Percentiles rank a stretch among this genome's conserved stretches.
These are phyloP conservation scores for Aureobasidium leucospermi DNA, from an alignment of 2,329 filamentous ascomycete species.

Conservation along the genomic window DNA sequence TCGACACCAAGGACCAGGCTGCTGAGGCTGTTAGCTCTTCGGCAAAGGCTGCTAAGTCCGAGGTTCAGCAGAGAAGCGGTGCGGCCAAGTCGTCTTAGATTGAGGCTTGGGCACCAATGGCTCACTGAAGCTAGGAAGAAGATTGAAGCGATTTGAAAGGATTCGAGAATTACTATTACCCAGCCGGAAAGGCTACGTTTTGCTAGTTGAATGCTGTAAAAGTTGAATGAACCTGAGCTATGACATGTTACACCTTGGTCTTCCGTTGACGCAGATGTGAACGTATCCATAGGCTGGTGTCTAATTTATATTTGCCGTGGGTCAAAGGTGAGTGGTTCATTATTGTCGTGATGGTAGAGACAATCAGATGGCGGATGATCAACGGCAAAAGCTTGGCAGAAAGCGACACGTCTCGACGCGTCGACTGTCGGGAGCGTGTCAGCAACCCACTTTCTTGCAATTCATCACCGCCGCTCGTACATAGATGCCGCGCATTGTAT, in stretches of 20 bases:
- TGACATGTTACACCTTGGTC: not conserved
- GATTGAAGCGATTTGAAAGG: not conserved
- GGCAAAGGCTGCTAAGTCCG: slow-evolving; percentile 68
- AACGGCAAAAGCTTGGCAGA: not conserved
- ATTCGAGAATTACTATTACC: not conserved
- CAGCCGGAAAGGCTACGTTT: not conserved
- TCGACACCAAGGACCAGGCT: slow-evolving; percentile 60
- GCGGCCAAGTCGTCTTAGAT: slow-evolving; percentile 24
- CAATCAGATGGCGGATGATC: not conserved
- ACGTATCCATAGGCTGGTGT: too few species aligned
- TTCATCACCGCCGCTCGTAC: not conserved
- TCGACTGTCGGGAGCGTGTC: not conserved
- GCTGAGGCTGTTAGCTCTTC: slow-evolving; percentile 54
- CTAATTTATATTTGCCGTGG: not conserved
- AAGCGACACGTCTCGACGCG: slow-evolving; percentile 4
- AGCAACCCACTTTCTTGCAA: not conserved
- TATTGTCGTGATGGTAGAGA: not conserved
- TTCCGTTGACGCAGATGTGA: not conserved
- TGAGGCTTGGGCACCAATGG: not conserved
- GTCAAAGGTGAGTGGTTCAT: too few species aligned
- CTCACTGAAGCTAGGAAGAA: not conserved
- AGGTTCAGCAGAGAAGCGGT: slow-evolving; percentile 55
- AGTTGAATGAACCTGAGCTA: not conserved
- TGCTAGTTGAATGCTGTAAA: not conserved
- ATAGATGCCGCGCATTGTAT: not conserved